Conservation (phyloP, 352 stramenopile genomes). For the Peronospora belbahrii region DNA sequence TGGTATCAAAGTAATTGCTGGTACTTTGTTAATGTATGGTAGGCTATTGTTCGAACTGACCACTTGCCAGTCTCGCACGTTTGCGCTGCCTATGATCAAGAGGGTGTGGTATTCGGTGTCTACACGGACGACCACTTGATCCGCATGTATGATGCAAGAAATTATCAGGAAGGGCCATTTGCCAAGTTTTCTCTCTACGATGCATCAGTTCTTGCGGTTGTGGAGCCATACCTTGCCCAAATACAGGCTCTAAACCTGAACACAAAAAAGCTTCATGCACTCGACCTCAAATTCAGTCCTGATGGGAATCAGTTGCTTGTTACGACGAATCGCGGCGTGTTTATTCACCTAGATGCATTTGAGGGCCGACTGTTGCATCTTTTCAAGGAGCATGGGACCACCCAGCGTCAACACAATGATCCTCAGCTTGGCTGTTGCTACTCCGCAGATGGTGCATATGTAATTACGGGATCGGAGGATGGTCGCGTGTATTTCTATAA, state of each 20-base stretch:
- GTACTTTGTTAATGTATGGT: neutral
- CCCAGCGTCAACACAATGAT: slow-evolving; percentile 21
- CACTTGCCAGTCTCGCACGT: slow-evolving; percentile 58
- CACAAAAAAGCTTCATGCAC: slow-evolving; percentile 55
- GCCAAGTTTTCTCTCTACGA: slow-evolving; percentile 85
- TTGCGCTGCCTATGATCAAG: slow-evolving; percentile 72
- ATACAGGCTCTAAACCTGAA: slow-evolving; percentile 46
- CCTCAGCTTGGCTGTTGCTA: slow-evolving; percentile 57
- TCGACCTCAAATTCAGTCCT: slow-evolving; percentile 79
- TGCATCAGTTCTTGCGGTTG: slow-evolving; percentile 42
- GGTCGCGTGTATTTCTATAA: slow-evolving; percentile 70
- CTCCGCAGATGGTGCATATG: slow-evolving; percentile 69
- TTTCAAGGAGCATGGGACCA: slow-evolving; percentile 46
- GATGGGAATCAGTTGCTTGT: slow-evolving; percentile 81
- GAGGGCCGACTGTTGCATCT: slow-evolving; percentile 73
- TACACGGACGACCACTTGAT: slow-evolving; percentile 83
- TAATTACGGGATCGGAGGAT: slow-evolving; percentile 64
- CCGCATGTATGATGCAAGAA: slow-evolving; percentile 84
- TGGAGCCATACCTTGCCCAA: slow-evolving; percentile 57
- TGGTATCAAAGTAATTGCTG: neutral
- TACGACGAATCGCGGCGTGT: slow-evolving; percentile 71
- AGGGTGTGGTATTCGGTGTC: slow-evolving; percentile 80
- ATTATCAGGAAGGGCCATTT: slow-evolving; percentile 83
- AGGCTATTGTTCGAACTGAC: slow-evolving; percentile 59
- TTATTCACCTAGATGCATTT: slow-evolving; percentile 80